phyloP scores from a whole-genome alignment of 2,329 filamentous ascomycete genomes.

The Trichoderma sp. region DNA sequence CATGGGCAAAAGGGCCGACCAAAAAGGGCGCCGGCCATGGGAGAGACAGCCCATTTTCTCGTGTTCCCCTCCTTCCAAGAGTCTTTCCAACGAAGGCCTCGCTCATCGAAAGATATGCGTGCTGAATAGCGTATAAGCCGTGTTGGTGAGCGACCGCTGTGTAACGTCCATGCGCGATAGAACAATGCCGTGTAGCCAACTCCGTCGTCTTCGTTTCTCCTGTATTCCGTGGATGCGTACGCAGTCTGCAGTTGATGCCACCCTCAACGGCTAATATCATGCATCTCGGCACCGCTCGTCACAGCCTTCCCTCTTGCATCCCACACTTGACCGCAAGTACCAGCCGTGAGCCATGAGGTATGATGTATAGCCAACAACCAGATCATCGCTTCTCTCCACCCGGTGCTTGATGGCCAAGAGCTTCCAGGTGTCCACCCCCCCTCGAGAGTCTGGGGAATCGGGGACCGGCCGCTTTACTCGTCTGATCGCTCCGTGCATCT shows the following conservation, averaged over 20 bases:
- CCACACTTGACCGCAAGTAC: too few relatives aligned
- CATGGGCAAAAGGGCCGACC: constrained; percentile 26
- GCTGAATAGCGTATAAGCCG: neutral
- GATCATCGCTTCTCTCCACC: constrained; percentile 12
- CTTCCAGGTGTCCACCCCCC: constrained; percentile 5
- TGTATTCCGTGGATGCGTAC: neutral
- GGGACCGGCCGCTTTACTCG: constrained; percentile 3
- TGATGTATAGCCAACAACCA: constrained; percentile 12
- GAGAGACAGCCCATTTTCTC: neutral
- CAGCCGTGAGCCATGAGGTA: neutral
- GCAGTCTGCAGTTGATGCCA: neutral
- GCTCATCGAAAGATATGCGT: neutral
- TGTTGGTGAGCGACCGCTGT: neutral
- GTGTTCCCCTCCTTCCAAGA: neutral
- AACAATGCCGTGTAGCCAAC: neutral
- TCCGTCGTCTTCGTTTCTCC: neutral
- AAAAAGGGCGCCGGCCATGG: constrained; percentile 10
- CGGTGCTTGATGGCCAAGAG: constrained; percentile 3
- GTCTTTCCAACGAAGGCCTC: neutral
- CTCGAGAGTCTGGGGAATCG: constrained; percentile 26
- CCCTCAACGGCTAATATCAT: constrained; percentile 13
- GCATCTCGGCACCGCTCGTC: constrained; percentile 2
- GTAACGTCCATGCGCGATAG: neutral
- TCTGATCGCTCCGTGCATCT: constrained; percentile 3
- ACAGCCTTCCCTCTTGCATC: neutral